phyloP scores from a whole-genome alignment of 768 basidiomycete genomes.

The Leccinum olivaceopallidum region DNA sequence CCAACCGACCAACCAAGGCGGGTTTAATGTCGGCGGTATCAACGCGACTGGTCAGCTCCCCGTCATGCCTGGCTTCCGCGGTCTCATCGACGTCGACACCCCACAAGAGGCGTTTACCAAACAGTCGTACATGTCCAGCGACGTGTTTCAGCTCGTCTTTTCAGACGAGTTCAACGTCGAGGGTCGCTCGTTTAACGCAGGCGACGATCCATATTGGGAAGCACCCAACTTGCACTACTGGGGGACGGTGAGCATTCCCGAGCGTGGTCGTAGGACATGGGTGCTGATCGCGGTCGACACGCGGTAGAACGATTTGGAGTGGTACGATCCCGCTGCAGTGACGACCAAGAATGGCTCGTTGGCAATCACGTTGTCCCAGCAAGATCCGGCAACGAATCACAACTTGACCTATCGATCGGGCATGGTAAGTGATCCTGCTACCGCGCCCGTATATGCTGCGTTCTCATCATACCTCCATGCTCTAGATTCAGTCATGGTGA shows the following conservation, averaged over 20 bases:
- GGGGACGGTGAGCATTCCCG: conserved; percentile 44
- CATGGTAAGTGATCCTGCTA: conserved; percentile 28
- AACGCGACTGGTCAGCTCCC: conserved; percentile 71
- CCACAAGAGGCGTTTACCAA: conserved; percentile 46
- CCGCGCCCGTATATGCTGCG: conserved; percentile 4
- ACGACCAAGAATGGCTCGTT: conserved; percentile 54
- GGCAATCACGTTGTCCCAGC: conserved; percentile 48
- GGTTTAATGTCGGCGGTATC: conserved; percentile 74
- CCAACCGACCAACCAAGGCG: conserved; percentile 44
- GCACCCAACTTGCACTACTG: conserved; percentile 66
- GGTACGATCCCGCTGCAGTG: conserved; percentile 57
- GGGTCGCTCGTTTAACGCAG: conserved; percentile 69
- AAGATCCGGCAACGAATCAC: conserved; percentile 41
- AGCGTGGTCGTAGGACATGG: no score
- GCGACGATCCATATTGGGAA: conserved; percentile 64
- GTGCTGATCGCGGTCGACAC: conserved; percentile 10
- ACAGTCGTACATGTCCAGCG: conserved; percentile 37
- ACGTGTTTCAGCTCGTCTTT: conserved; percentile 58
- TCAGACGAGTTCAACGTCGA: conserved; percentile 82
- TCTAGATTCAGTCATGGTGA: conserved; percentile 34
- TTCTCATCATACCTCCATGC: conserved; percentile 26
- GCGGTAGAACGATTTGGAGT: conserved; percentile 46
- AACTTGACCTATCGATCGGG: conserved; percentile 47
- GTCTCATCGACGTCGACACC: conserved; percentile 56
- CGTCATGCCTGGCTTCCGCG: conserved; percentile 42